A percentile compares a stretch with the other conserved stretches of the same genome.
These are phyloP conservation scores for Yarrowia osloensis DNA, from an alignment of 805 yeast genomes.

Conservation along the genomic window DNA sequence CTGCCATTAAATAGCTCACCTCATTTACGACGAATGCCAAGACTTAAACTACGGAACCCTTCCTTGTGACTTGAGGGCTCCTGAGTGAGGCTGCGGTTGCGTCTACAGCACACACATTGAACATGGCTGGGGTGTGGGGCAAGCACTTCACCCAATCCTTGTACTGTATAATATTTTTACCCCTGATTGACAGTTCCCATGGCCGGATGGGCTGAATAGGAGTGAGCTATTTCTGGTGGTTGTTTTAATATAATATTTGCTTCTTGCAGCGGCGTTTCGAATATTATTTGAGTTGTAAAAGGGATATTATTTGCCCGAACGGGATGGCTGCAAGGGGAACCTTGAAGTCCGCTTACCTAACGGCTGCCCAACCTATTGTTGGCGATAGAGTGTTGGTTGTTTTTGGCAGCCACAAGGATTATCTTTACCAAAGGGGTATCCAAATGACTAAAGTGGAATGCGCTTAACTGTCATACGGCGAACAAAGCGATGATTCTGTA, in stretches of 20 bases:
- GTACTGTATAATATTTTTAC: background rate
- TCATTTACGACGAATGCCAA: background rate
- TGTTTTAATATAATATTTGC: background rate
- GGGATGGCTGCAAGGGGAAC: constrained; percentile 25
- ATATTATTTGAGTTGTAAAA: constrained; percentile 5
- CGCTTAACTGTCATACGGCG: background rate
- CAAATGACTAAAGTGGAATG: background rate
- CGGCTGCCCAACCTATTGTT: constrained; percentile 13
- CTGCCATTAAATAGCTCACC: background rate
- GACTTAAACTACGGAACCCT: background rate
- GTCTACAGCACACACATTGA: background rate
- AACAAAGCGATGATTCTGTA: background rate
- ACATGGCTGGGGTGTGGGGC: background rate
- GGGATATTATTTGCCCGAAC: background rate
- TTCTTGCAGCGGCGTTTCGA: background rate
- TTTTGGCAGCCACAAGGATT: background rate
- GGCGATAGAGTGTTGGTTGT: background rate
- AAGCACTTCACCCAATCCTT: background rate
- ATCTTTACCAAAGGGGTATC: background rate
- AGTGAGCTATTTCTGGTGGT: constrained; percentile 2
- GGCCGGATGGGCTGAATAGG: background rate
- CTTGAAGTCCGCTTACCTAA: background rate
- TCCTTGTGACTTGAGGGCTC: no score
- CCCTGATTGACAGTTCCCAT: constrained; percentile 22
- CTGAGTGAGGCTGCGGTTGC: no score